Evolutionary conservation across 139 green algal species (phyloP).

Genomic region (Micromonas pusilla): DNA sequence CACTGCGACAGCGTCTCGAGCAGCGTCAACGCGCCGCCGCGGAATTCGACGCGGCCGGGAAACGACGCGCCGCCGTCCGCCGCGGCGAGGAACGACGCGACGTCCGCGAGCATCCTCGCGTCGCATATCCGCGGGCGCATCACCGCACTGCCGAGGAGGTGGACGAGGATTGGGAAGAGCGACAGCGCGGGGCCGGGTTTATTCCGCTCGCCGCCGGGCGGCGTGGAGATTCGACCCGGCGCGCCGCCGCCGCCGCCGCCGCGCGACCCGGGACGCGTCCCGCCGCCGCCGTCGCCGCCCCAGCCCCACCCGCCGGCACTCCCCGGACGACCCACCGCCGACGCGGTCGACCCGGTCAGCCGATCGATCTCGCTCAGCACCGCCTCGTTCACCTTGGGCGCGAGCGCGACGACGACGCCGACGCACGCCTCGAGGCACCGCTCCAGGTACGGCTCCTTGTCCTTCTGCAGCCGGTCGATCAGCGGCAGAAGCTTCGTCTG

Average conservation of each 20-base stretch:
- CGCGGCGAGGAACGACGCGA: conserved; percentile 44
- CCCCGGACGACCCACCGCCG: too few relatives aligned
- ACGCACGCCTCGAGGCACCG: conserved; percentile 45
- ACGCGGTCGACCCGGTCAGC: too few relatives aligned
- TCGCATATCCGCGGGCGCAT: conserved; percentile 48
- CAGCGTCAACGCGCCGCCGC: conserved; percentile 53
- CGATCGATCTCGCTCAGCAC: conserved; percentile 26
- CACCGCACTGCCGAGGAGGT: conserved; percentile 52
- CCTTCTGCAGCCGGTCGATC: conserved; percentile 51
- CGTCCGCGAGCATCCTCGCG: conserved; percentile 43
- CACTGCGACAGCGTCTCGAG: conserved; percentile 62
- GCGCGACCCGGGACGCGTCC: too few relatives aligned
- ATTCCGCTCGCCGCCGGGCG: not conserved
- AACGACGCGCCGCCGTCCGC: not conserved
- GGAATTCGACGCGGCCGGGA: conserved; percentile 46
- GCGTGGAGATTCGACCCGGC: not conserved
- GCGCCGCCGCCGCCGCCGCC: too few relatives aligned
- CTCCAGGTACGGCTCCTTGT: conserved; percentile 58
- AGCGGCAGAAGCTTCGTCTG: conserved; percentile 47
- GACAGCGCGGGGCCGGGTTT: conserved; percentile 20
- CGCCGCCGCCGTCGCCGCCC: not conserved
- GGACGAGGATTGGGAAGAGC: conserved; percentile 51
- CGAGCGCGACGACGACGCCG: conserved; percentile 38
- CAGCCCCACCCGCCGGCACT: too few relatives aligned
- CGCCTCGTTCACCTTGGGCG: conserved; percentile 40